These are phyloP conservation scores for Goniomonas avonlea DNA, from an alignment of 78 protist genomes.

Conservation along the genomic window DNA sequence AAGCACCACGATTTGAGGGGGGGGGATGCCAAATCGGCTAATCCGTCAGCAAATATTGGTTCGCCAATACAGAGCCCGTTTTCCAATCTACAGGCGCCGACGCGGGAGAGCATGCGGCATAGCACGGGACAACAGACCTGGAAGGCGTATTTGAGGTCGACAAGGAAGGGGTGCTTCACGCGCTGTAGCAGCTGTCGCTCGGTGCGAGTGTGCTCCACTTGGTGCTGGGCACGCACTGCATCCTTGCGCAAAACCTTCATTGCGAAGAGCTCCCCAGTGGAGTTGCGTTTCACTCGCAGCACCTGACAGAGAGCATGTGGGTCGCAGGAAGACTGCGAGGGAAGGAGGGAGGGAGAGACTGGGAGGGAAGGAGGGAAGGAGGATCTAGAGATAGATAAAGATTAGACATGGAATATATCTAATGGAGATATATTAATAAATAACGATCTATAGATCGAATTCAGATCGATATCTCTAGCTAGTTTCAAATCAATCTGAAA, in stretches of 20 bases:
- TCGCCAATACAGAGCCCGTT: not conserved
- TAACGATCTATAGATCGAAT: too few relatives aligned
- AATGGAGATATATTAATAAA: too few relatives aligned
- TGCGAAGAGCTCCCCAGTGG: too few relatives aligned
- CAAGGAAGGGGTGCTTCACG: conserved; percentile 69
- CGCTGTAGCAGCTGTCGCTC: conserved; percentile 2
- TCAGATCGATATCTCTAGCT: too few relatives aligned
- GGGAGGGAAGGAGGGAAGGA: too few relatives aligned
- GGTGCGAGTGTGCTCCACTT: not conserved
- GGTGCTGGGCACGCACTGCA: not conserved
- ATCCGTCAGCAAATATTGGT: not conserved
- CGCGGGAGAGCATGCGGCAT: not conserved
- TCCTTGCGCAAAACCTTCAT: not conserved
- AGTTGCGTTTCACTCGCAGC: too few relatives aligned
- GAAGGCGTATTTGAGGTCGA: conserved; percentile 71
- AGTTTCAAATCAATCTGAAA: too few relatives aligned
- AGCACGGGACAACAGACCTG: not conserved
- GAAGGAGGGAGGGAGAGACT: too few relatives aligned
- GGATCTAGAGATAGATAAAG: too few relatives aligned
- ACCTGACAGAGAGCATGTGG: too few relatives aligned
- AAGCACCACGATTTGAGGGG: not conserved
- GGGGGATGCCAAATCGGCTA: not conserved
- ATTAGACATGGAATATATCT: too few relatives aligned
- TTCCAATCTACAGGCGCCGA: not conserved
- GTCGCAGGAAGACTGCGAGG: too few relatives aligned